Conservation (phyloP, 305 asterid genomes). For the Solanum hybrid region DNA sequence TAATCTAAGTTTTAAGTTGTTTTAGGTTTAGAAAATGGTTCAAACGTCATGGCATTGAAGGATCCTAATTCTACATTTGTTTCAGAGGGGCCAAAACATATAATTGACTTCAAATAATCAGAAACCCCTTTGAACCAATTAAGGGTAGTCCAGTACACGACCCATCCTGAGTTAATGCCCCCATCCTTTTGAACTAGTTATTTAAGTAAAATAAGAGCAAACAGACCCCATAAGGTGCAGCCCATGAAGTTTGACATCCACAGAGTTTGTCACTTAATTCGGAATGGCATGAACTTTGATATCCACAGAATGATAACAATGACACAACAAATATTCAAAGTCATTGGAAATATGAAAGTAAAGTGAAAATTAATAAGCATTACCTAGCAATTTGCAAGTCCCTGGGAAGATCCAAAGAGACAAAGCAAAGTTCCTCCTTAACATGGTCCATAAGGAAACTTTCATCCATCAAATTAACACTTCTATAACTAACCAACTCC, state of each 20-base stretch:
- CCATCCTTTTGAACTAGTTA: neutral
- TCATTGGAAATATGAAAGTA: neutral
- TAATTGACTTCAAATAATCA: neutral
- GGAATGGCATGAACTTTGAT: neutral
- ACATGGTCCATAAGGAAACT: conserved; percentile 70
- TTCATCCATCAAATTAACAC: conserved; percentile 96
- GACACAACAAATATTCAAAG: neutral
- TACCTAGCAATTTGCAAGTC: conserved; percentile 87
- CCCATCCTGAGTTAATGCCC: neutral
- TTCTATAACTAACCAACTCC: conserved; percentile 85
- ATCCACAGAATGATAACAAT: neutral
- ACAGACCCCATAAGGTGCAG: neutral
- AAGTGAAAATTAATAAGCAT: neutral
- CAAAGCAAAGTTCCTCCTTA: conserved; percentile 35
- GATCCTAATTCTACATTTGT: neutral
- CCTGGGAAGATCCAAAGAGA: conserved; percentile 66
- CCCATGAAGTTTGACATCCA: neutral
- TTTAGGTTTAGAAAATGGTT: neutral
- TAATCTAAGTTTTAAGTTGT: neutral
- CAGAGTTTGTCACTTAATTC: neutral
- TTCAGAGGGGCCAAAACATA: neutral
- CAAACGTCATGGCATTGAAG: neutral
- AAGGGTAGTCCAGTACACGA: neutral
- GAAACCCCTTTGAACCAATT: neutral
- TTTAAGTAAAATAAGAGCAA: neutral